Conservation (phyloP, 352 stramenopile genomes). For the Phytopythium mirpurense region DNA sequence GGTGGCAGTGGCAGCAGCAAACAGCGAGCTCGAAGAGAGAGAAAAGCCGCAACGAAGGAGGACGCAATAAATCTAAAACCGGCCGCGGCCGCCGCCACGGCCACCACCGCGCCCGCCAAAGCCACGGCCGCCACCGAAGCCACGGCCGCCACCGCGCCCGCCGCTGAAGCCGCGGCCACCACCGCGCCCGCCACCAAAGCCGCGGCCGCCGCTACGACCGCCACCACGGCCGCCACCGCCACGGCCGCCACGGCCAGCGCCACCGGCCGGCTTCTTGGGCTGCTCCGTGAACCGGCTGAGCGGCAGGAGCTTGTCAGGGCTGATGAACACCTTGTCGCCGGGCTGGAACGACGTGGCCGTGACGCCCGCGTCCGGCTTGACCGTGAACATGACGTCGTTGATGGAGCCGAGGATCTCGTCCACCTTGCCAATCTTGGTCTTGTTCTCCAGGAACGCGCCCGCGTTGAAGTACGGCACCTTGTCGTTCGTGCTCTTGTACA, state of each 20-base stretch:
- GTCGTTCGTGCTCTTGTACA: slow-evolving; percentile 95
- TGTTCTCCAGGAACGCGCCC: slow-evolving; percentile 97
- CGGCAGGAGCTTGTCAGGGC: slow-evolving; percentile 95
- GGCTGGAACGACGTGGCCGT: slow-evolving; percentile 94
- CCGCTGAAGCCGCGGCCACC: too few species aligned
- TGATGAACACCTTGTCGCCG: slow-evolving; percentile 97
- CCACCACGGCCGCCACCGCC: slow-evolving; percentile 28
- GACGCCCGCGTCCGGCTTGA: slow-evolving; percentile 95
- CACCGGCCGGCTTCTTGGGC: slow-evolving; percentile 51
- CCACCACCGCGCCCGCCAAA: slow-evolving; percentile 30
- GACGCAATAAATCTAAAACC: slow-evolving; percentile 28
- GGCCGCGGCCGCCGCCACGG: slow-evolving; percentile 18
- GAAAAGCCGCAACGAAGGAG: slow-evolving; percentile 9
- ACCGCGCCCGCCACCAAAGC: slow-evolving; percentile 21
- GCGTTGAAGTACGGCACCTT: slow-evolving; percentile 99
- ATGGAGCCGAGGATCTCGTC: slow-evolving; percentile 98
- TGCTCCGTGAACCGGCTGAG: slow-evolving; percentile 95
- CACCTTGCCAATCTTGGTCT: slow-evolving; percentile 98
- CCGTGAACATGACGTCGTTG: slow-evolving; percentile 95
- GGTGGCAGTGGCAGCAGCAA: not conserved
- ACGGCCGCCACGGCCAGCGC: slow-evolving; percentile 30
- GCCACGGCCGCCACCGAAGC: slow-evolving; percentile 16
- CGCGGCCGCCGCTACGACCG: slow-evolving; percentile 33
- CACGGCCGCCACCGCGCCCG: slow-evolving; percentile 34
- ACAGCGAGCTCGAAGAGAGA: slow-evolving; percentile 10